These are phyloP conservation scores for Aspergillus affinis DNA, from an alignment of 495 filamentous ascomycete genomes.

Conservation along the genomic window DNA sequence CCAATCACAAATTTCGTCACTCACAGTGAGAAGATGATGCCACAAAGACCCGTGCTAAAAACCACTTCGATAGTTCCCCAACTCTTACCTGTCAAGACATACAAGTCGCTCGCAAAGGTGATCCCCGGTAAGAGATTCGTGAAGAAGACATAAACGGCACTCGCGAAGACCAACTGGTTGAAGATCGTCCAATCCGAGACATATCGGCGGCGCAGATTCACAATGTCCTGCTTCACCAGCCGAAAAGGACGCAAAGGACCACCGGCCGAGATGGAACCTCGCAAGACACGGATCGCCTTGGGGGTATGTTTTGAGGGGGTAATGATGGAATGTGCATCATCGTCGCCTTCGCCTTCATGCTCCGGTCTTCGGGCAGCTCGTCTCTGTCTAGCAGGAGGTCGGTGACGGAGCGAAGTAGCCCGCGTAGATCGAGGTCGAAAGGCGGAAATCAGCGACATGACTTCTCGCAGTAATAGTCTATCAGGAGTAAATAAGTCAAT, in stretches of 20 bases:
- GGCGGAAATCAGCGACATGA: constrained; percentile 39
- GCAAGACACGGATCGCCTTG: constrained; percentile 30
- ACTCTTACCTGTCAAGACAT: constrained; percentile 62
- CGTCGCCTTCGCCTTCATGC: constrained; percentile 21
- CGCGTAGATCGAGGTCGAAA: constrained; percentile 39
- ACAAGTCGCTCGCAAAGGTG: constrained; percentile 70
- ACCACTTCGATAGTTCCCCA: constrained; percentile 75
- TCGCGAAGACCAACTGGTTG: constrained; percentile 70
- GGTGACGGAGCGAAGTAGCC: constrained; percentile 24
- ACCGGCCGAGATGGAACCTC: constrained; percentile 38
- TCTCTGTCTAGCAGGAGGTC: constrained; percentile 22
- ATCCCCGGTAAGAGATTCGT: constrained; percentile 73
- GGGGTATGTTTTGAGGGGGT: constrained; percentile 46
- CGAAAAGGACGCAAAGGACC: constrained; percentile 58
- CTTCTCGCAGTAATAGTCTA: neutral
- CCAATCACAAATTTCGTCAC: neutral
- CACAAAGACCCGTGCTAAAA: constrained; percentile 68
- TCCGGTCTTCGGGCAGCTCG: constrained; percentile 20
- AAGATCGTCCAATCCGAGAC: constrained; percentile 67
- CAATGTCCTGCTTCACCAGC: constrained; percentile 59
- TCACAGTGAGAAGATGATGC: constrained; percentile 65
- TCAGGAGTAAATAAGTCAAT: too few species aligned
- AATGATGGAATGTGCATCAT: constrained; percentile 40
- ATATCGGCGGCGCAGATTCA: constrained; percentile 55
- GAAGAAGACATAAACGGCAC: constrained; percentile 73